These are phyloP conservation scores for Claviceps purpurea DNA, from an alignment of 2,329 filamentous ascomycete genomes.

Conservation along the genomic window DNA sequence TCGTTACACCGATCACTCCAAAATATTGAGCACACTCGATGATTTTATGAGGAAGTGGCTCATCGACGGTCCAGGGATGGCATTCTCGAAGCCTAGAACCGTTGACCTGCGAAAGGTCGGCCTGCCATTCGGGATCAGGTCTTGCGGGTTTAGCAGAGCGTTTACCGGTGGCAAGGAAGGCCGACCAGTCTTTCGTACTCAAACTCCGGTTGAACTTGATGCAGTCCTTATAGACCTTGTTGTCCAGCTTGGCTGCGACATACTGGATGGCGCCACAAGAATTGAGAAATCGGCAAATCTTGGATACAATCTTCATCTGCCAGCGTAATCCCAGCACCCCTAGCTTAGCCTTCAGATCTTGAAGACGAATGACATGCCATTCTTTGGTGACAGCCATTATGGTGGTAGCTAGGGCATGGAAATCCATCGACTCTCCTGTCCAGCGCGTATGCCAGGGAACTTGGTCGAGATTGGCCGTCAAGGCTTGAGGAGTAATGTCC, in stretches of 20 bases:
- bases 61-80: slow-evolving; percentile 21
- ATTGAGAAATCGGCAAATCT: slow-evolving; percentile 44
- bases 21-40: slow-evolving; percentile 16
- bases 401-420: slow-evolving; percentile 41
- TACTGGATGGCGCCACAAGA: slow-evolving; percentile 41
- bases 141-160: slow-evolving; percentile 17
- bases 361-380: slow-evolving; percentile 44
- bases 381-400: slow-evolving; percentile 44
- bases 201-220: slow-evolving; percentile 45
- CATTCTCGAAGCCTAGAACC: slow-evolving; percentile 9
- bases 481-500: slow-evolving; percentile 24
- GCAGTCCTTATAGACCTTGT: slow-evolving; percentile 47
- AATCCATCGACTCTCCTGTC: slow-evolving; percentile 46
- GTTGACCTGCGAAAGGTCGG: slow-evolving; percentile 5
- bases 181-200: slow-evolving; percentile 41
- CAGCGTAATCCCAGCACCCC: slow-evolving; percentile 40
- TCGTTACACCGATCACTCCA: slow-evolving; percentile 19
- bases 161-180: slow-evolving; percentile 37
- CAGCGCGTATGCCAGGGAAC: slow-evolving; percentile 43
- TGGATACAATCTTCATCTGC: slow-evolving; percentile 48
- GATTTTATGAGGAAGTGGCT: slow-evolving; percentile 20
- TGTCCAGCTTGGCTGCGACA: slow-evolving; percentile 40
- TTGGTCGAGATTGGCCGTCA: slow-evolving; percentile 34
- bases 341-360: slow-evolving; percentile 44
- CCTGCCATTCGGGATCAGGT: slow-evolving; percentile 11